phyloP scores from a whole-genome alignment of 345 rosid genomes.

The Noccaea caerulescens region DNA sequence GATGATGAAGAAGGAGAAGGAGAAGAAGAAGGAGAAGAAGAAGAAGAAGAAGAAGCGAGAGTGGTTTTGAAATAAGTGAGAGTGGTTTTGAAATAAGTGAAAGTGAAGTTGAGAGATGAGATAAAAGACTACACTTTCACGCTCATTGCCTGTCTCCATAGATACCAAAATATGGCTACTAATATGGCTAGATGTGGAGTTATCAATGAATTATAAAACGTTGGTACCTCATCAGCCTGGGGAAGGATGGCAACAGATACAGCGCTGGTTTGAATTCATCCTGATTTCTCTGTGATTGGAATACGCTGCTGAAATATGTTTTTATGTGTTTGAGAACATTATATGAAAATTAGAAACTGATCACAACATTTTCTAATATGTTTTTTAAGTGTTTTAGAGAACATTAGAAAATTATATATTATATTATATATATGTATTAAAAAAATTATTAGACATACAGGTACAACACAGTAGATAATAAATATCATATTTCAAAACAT shows the following conservation, averaged over 20 bases:
- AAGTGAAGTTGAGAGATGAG: too few species aligned
- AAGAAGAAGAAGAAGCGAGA: constrained; percentile 33
- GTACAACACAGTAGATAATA: constrained; percentile 28
- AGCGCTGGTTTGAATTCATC: constrained; percentile 90
- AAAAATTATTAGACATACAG: constrained; percentile 16
- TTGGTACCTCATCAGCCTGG: constrained; percentile 90
- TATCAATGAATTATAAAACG: neutral
- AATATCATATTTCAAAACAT: constrained; percentile 15
- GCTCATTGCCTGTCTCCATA: too few species aligned
- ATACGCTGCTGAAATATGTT: constrained; percentile 70
- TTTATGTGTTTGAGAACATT: constrained; percentile 19
- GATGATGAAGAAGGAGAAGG: neutral
- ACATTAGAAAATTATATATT: too few species aligned
- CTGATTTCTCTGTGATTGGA: constrained; percentile 93
- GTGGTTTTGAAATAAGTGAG: neutral
- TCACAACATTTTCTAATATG: too few species aligned
- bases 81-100: too few species aligned
- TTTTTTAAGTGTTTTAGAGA: too few species aligned
- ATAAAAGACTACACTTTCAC: too few species aligned
- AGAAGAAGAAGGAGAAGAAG: constrained; percentile 35
- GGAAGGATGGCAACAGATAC: constrained; percentile 98
- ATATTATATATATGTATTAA: too few species aligned
- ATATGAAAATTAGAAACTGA: neutral
- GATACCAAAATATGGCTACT: too few species aligned
- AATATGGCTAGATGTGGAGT: too few species aligned